phyloP scores from a whole-genome alignment of 2,329 filamentous ascomycete species.

The Stachybotrys elegans region DNA sequence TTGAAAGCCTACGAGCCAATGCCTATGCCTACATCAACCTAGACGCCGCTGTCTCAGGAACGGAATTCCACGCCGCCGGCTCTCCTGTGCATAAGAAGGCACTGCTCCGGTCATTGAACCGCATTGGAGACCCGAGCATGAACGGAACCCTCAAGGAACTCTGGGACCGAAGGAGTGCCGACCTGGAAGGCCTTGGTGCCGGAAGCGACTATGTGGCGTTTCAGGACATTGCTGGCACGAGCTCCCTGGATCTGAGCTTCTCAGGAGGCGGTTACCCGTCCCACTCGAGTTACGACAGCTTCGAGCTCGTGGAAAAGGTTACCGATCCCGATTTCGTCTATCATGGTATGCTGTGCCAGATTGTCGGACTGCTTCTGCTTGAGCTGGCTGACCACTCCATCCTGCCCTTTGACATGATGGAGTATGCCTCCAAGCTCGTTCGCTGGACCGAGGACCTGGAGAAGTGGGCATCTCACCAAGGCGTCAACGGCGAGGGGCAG shows the following conservation, averaged over 20 bases:
- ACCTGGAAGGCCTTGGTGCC: conserved; percentile 65
- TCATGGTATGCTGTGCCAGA: conserved; percentile 72
- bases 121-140: conserved; percentile 64
- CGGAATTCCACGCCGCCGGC: conserved; percentile 69
- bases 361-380: conserved; percentile 77
- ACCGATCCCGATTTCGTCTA: conserved; percentile 81
- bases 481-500: conserved; percentile 25
- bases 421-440: conserved; percentile 63
- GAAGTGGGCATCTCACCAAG: conserved; percentile 56
- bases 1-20: conserved; percentile 65
- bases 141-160: conserved; percentile 70
- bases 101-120: conserved; percentile 67
- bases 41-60: conserved; percentile 73
- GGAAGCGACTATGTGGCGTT: conserved; percentile 85
- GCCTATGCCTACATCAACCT: conserved; percentile 90
- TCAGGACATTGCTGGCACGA: conserved; percentile 84
- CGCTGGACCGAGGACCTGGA: conserved; percentile 63
- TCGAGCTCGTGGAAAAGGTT: conserved; percentile 75
- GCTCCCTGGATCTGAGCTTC: conserved; percentile 82
- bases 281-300: conserved; percentile 85
- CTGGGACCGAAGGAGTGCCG: conserved; percentile 62
- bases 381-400: conserved; percentile 79
- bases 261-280: conserved; percentile 61
- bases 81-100: conserved; percentile 75
- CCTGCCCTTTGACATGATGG: conserved; percentile 72